Percentiles rank a stretch among this genome's conserved stretches.
These are phyloP conservation scores for Plectosphaerella cucumerina DNA, from an alignment of 2,329 filamentous ascomycete genomes.

Conservation along the genomic window DNA sequence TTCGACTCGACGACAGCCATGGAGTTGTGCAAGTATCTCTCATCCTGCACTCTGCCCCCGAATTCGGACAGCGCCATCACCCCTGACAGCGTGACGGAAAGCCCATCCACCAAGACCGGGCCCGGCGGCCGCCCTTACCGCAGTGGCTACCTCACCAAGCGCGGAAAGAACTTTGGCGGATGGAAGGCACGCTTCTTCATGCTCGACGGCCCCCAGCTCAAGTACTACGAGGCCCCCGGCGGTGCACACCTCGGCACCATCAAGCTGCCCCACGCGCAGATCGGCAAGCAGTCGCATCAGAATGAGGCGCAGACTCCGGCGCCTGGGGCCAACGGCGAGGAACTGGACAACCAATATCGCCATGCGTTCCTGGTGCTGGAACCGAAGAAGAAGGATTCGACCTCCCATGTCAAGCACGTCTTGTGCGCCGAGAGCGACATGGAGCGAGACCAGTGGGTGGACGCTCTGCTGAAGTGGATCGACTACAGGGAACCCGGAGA, in stretches of 20 bases:
- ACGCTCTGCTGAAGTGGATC: constrained; percentile 83
- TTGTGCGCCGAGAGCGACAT: constrained; percentile 91
- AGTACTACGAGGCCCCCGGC: constrained; percentile 88
- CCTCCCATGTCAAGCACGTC: constrained; percentile 84
- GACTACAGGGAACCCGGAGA: constrained; percentile 65
- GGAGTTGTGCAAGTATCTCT: constrained; percentile 84
- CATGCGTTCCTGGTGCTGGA: constrained; percentile 95
- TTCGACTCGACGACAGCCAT: constrained; percentile 74
- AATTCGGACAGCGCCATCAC: constrained; percentile 51
- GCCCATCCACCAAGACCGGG: constrained; percentile 39
- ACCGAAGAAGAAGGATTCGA: constrained; percentile 93
- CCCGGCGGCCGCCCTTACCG: constrained; percentile 66
- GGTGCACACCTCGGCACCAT: constrained; percentile 91
- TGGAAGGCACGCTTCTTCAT: constrained; percentile 82
- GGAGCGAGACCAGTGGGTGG: constrained; percentile 92
- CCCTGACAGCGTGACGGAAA: constrained; percentile 24
- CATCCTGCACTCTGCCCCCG: constrained; percentile 57
- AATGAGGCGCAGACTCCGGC: constrained; percentile 59
- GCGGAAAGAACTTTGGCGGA: constrained; percentile 96
- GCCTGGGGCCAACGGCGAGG: constrained; percentile 55
- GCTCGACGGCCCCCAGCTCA: constrained; percentile 60
- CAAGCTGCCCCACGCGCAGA: constrained; percentile 85
- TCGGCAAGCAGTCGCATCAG: constrained; percentile 81
- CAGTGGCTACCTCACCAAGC: constrained; percentile 91
- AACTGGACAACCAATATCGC: constrained; percentile 88